These are phyloP conservation scores for Haberlea rhodopensis DNA, from an alignment of 257 asterid genomes.

Conservation along the genomic window DNA sequence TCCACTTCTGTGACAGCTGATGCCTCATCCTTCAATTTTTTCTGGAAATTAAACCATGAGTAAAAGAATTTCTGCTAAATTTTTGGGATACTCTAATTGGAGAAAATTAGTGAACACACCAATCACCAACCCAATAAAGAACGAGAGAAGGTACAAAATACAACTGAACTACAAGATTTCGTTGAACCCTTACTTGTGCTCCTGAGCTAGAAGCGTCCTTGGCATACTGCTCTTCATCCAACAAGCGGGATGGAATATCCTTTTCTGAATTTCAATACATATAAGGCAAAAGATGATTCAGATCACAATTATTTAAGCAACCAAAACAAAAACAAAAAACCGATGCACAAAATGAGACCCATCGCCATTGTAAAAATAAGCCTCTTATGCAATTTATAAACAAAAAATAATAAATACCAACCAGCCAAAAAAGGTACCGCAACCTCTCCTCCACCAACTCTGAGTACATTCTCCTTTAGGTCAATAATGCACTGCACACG, in stretches of 20 bases:
- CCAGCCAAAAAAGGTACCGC: too few species aligned
- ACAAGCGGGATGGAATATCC: slow-evolving; percentile 73
- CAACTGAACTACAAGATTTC: slow-evolving; percentile 13
- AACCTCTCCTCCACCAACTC: too few species aligned
- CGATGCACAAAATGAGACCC: slow-evolving; percentile 30
- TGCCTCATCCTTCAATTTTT: too few species aligned
- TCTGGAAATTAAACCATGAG: not conserved
- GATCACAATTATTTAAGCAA: slow-evolving; percentile 20
- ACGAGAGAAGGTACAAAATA: not conserved
- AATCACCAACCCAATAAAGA: not conserved
- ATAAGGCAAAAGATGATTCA: not conserved
- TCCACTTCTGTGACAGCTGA: too few species aligned
- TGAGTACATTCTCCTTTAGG: too few species aligned
- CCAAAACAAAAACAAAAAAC: slow-evolving; percentile 19
- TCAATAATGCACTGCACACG: slow-evolving; percentile 82
- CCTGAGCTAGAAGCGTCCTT: slow-evolving; percentile 87
- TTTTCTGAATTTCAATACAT: slow-evolving; percentile 54
- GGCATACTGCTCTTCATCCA: slow-evolving; percentile 61
- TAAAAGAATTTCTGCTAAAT: not conserved
- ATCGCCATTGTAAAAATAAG: too few species aligned
- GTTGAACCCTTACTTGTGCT: slow-evolving; percentile 53
- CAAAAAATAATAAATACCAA: too few species aligned
- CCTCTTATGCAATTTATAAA: too few species aligned
- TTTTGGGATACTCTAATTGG: not conserved
- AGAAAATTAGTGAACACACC: slow-evolving; percentile 7